Evolutionary conservation across 2,329 filamentous ascomycete species (phyloP).

Genomic region (Madurella fahalii): DNA sequence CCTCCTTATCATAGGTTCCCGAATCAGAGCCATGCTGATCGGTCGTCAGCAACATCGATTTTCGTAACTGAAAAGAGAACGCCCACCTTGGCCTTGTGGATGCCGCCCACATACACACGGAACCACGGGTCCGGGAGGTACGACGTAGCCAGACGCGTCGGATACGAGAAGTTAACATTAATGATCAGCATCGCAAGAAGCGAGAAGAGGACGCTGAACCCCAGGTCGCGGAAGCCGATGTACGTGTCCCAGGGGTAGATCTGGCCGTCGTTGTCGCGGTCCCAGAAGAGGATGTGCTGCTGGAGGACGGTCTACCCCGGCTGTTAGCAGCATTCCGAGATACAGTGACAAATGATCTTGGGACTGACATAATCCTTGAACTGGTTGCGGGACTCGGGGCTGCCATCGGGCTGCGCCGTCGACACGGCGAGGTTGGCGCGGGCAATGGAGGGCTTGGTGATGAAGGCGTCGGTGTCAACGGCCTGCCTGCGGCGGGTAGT

Average conservation of each 20-base stretch:
- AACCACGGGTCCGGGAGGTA: conserved; percentile 37
- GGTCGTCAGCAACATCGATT: background rate
- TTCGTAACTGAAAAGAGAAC: background rate
- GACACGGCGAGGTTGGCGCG: conserved; percentile 23
- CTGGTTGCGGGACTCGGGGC: conserved; percentile 1
- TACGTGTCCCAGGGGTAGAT: conserved; percentile 40
- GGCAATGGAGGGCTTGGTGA: conserved; percentile 18
- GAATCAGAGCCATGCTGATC: conserved; percentile 44
- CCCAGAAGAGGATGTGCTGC: conserved; percentile 41
- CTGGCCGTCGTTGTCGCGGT: conserved; percentile 37
- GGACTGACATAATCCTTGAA: conserved; percentile 12
- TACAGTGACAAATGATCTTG: background rate
- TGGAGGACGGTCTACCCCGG: conserved; percentile 33
- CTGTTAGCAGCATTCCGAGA: background rate
- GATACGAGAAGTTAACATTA: conserved; percentile 43
- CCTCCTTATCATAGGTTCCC: conserved; percentile 45
- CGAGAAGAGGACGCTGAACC: conserved; percentile 39
- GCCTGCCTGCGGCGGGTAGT: conserved; percentile 19
- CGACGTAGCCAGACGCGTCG: conserved; percentile 35
- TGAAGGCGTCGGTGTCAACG: conserved; percentile 4
- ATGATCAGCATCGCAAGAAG: conserved; percentile 38
- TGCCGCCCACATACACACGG: conserved; percentile 35
- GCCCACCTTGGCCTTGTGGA: conserved; percentile 40
- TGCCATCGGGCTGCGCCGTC: conserved; percentile 12
- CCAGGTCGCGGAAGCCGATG: conserved; percentile 36